These are phyloP conservation scores for Termitomyces titanicus DNA, from an alignment of 768 basidiomycete species.

Conservation along the genomic window DNA sequence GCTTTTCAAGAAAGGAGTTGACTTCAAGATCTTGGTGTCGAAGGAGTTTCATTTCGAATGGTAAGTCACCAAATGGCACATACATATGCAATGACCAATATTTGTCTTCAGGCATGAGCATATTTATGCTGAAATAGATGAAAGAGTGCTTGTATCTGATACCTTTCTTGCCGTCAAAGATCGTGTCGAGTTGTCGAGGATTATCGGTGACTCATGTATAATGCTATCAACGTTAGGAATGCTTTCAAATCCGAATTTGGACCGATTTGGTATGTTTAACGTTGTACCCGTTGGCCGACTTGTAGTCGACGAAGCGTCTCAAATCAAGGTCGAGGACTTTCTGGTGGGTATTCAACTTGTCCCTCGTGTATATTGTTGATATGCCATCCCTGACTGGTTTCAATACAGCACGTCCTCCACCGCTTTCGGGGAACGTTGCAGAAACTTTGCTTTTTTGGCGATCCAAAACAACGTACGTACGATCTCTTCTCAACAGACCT, in stretches of 20 bases:
- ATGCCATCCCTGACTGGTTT: not conserved
- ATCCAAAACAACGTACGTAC: slow-evolving; percentile 47
- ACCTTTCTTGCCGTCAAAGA: slow-evolving; percentile 28
- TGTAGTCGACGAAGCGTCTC: slow-evolving; percentile 56
- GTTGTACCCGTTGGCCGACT: slow-evolving; percentile 40
- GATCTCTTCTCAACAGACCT: not conserved
- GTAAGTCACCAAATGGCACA: slow-evolving; percentile 19
- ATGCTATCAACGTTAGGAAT: slow-evolving; percentile 48
- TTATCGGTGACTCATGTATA: slow-evolving; percentile 28
- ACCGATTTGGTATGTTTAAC: slow-evolving; percentile 27
- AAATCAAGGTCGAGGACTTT: slow-evolving; percentile 45
- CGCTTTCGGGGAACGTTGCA: slow-evolving; percentile 31
- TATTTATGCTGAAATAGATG: slow-evolving; percentile 32
- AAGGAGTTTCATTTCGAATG: slow-evolving; percentile 47
- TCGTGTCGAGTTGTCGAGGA: slow-evolving; percentile 13
- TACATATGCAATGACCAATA: not conserved
- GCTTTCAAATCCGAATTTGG: slow-evolving; percentile 43
- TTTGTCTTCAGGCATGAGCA: slow-evolving; percentile 45
- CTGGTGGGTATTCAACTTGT: slow-evolving; percentile 29
- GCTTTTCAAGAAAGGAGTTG: slow-evolving; percentile 29
- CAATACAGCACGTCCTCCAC: slow-evolving; percentile 38
- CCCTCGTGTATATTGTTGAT: not conserved
- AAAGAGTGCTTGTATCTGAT: slow-evolving; percentile 37
- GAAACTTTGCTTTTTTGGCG: slow-evolving; percentile 52
- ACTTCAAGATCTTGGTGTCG: slow-evolving; percentile 43